phyloP scores from a whole-genome alignment of 1,284 basidiomycete genomes.

The Sanghuangporus baumii region DNA sequence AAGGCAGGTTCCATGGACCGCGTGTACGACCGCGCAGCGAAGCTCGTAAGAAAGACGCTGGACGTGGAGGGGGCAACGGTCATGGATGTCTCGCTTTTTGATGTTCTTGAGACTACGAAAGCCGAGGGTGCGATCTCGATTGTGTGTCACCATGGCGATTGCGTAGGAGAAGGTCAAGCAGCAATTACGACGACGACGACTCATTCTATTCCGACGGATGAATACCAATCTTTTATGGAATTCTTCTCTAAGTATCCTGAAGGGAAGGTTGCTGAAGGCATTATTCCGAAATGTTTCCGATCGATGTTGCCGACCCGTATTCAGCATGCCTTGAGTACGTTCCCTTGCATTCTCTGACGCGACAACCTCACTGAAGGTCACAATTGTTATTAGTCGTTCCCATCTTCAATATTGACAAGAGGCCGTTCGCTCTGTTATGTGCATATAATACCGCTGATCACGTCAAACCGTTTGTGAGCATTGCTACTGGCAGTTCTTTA shows the following conservation, averaged over 20 bases:
- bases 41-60: constrained; percentile 82
- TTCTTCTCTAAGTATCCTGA: constrained; percentile 79
- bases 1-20: constrained; percentile 67
- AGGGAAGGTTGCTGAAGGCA: constrained; percentile 80
- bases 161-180: constrained; percentile 25
- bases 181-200: constrained; percentile 41
- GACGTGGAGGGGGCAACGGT: constrained; percentile 91
- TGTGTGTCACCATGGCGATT: constrained; percentile 45
- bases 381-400: constrained; percentile 59
- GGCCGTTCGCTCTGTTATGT: constrained; percentile 88
- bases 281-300: constrained; percentile 72
- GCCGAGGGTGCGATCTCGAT: constrained; percentile 63
- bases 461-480: constrained; percentile 69
- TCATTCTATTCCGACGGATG: constrained; percentile 54
- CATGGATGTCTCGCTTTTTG: constrained; percentile 88
- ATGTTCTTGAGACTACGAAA: constrained; percentile 74
- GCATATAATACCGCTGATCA: constrained; percentile 83
- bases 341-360: not conserved
- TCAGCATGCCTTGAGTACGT: constrained; percentile 79
- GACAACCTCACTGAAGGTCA: not conserved
- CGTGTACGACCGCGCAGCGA: constrained; percentile 83
- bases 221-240: constrained; percentile 66
- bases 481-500: constrained; percentile 1
- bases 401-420: constrained; percentile 90
- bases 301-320: constrained; percentile 75